Conservation (phyloP, 768 basidiomycete species). For the Boletus vermiculosoides region DNA sequence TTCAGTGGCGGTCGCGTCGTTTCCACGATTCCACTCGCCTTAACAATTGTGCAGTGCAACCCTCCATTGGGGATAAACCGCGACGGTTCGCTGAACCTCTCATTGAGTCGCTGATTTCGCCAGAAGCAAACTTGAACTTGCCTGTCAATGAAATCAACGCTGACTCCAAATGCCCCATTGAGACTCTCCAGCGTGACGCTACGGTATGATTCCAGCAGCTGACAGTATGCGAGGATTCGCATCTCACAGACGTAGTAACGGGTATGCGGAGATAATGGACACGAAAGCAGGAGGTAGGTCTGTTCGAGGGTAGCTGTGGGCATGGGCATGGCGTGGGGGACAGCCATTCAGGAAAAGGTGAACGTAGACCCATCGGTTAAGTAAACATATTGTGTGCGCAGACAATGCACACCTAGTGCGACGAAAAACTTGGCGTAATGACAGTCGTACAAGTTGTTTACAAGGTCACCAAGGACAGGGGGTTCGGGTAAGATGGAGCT, state of each 20-base stretch:
- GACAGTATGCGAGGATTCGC: conserved; percentile 90
- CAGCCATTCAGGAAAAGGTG: neutral
- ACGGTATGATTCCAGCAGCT: conserved; percentile 89
- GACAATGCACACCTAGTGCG: conserved; percentile 62
- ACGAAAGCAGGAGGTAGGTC: conserved; percentile 82
- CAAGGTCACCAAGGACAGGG: conserved; percentile 77
- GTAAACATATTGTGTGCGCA: neutral
- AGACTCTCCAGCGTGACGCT: conserved; percentile 88
- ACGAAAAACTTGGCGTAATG: conserved; percentile 95
- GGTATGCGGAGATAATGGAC: conserved; percentile 80
- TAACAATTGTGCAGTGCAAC: conserved; percentile 87
- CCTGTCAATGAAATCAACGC: conserved; percentile 84
- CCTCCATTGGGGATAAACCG: conserved; percentile 88
- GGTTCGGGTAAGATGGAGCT: conserved; percentile 79
- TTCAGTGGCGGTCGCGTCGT: conserved; percentile 77
- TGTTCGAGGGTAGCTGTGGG: conserved; percentile 81
- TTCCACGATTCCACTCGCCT: conserved; percentile 91
- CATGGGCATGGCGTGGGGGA: neutral
- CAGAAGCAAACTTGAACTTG: conserved; percentile 37
- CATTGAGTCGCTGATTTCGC: neutral
- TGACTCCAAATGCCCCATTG: conserved; percentile 85
- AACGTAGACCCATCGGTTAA: conserved; percentile 9
- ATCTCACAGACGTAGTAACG: conserved; percentile 93
- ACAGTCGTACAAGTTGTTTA: conserved; percentile 86
- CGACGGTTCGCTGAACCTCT: conserved; percentile 73